Evolutionary conservation across 768 basidiomycete species (phyloP), one percentile per base, ranked within the genome.

Genomic region (Dendrothele bispora): DNA sequence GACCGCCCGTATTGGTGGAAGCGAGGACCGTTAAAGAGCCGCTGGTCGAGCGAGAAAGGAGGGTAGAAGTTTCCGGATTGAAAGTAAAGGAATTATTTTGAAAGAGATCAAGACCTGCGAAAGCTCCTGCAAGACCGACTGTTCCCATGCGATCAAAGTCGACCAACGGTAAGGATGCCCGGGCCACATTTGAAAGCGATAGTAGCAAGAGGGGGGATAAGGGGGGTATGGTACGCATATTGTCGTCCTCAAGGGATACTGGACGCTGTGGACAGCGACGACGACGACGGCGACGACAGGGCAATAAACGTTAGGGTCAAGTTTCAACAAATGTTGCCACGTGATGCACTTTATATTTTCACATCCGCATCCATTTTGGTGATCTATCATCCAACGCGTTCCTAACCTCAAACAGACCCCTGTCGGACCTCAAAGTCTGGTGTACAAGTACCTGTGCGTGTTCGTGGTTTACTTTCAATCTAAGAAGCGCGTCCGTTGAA

Each of bases 91-190:
- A 65, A 49, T 79, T 20, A 51, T 70, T 79, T 60, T 82, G 71
- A 74, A 87, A 85, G 49, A 94, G 60, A 61, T 86, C 87, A 52
- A 99, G 72, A 37, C 94, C 95, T 20, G 87, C 79, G 61, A 98
- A 99, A 27, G 88, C 76, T 48, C 95, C 95, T 22, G 86, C 84
- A 34, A 98, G 75, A 48, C 84, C 93, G 41, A 98, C 93, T 46
- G 77, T 84, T 54, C 95, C 95, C 91, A 99, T 95, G 44, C 87
- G 84, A 57, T 75, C 69, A 59, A 83, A 86, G 65, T 89, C 87
- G 57, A 88, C 73, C 51, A 72, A 68, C 5, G 82, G 83, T 12
- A 82, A 67, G 5, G 44, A 46, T 7, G 75, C 78, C 50, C 56
- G 41, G 52, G 55, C 64, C 55, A 57, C 67, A 65, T 64, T 47